Evolutionary conservation across 306 rosid species (phyloP), one percentile per base, ranked within the genome.

Genomic region (Arachis stenosperma): DNA sequence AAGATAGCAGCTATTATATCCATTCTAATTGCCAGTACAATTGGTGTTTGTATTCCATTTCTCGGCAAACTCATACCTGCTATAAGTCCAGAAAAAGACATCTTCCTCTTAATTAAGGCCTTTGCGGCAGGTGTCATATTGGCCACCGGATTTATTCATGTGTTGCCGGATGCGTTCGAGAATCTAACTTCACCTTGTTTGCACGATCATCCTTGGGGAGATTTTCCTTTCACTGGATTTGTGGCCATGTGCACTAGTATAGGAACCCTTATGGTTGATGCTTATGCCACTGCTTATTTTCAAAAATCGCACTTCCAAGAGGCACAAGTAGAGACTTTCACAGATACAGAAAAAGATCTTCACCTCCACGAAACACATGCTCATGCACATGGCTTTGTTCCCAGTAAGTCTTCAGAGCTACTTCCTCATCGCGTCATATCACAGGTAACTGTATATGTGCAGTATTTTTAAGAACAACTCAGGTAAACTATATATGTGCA

Each of bases 241-340:
- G 91, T 90, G 8, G 97, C 98, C 0, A 92, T 92, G 98, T 57
- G 84, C 60, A 76, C 95, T 0, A 89, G 96, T 0, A 92, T 88
- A 37, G 92, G 79, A 0, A 88, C 98, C 9, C 75, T 90, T 6
- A 88, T 92, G 97, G 66, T 92, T 9, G 98, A 92, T 33, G 63
- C 93, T 4, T 82, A 72, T 46, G 98, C 97, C 0, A 90, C 27
- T 22, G 27, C 27, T 22, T 22, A 22, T 22, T 22, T 22, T 22
- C 27, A 22, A 22, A 22, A 22, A 22, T 22, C 27, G 1, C 27
- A 22, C 1, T 22, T 67, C 1, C 78, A 63, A 0, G 69, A 3
- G 6, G 17, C 61, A 2, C 82, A 59, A 42, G 11, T 71, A 1
- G 78, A 61, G 6, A 10, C 27, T 22, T 22, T 6, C 6, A 47